These are phyloP conservation scores for Sicyos edulis DNA, from an alignment of 306 rosid genomes.

Conservation along the genomic window DNA sequence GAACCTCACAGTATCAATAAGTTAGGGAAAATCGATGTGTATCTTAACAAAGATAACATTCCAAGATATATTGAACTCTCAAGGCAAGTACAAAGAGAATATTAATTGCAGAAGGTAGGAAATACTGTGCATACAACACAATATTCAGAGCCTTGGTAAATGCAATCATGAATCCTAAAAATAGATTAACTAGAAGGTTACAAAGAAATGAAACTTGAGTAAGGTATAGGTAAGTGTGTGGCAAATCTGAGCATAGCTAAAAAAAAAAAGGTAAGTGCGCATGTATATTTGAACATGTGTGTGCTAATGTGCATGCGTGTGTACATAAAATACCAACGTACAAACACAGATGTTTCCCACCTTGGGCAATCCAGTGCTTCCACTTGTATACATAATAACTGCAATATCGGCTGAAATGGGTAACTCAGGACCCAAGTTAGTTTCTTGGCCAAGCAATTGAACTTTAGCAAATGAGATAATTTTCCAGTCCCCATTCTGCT, in stretches of 20 bases:
- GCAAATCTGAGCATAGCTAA: no score
- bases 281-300: no score
- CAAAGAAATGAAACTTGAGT: neutral
- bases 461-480: slow-evolving; percentile 54
- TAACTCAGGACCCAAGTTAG: slow-evolving; percentile 56
- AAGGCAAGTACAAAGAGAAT: neutral
- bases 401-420: slow-evolving; percentile 84
- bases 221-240: no score
- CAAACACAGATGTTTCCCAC: slow-evolving; percentile 42
- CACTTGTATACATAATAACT: slow-evolving; percentile 98
- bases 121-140: neutral
- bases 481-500: slow-evolving; percentile 48
- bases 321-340: neutral
- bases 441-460: slow-evolving; percentile 59
- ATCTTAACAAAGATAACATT: slow-evolving; percentile 10
- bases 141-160: neutral
- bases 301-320: no score
- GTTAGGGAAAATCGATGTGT: neutral
- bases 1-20: neutral
- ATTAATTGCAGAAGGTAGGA: neutral
- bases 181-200: neutral
- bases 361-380: slow-evolving; percentile 97
- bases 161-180: neutral
- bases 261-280: no score
- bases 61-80: neutral